Conservation (phyloP, 345 rosid genomes). For the Geranium brycei region DNA sequence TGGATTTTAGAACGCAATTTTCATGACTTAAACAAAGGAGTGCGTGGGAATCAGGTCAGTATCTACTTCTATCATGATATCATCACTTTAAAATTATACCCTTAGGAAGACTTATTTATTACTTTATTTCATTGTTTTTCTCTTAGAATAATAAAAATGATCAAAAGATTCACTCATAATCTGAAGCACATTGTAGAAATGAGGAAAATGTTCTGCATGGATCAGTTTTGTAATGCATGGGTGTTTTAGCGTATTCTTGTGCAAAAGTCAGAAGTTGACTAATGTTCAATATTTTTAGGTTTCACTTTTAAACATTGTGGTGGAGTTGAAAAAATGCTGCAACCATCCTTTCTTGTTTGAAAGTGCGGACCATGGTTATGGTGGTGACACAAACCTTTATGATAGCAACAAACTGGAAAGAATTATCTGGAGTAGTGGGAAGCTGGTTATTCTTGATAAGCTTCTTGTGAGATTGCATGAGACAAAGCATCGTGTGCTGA, state of each 20-base stretch:
- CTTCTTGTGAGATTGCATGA: slow-evolving; percentile 80
- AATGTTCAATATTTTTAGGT: slow-evolving; percentile 35
- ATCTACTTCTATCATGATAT: slow-evolving; percentile 5
- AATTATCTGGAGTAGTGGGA: slow-evolving; percentile 89
- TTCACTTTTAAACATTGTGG: slow-evolving; percentile 94
- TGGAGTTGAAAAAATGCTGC: slow-evolving; percentile 98
- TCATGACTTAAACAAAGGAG: slow-evolving; percentile 96
- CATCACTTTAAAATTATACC: background rate
- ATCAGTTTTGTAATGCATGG: too few species aligned
- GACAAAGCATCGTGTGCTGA: slow-evolving; percentile 95
- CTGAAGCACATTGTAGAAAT: background rate
- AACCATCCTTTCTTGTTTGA: slow-evolving; percentile 98
- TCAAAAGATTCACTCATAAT: too few species aligned
- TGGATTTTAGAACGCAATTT: slow-evolving; percentile 99
- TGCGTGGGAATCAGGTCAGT: slow-evolving; percentile 96
- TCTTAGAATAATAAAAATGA: background rate
- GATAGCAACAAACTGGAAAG: slow-evolving; percentile 84
- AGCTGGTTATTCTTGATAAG: slow-evolving; percentile 95
- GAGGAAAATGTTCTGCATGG: background rate
- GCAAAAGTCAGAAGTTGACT: background rate
- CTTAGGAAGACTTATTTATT: background rate
- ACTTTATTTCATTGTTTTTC: too few species aligned
- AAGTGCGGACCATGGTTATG: slow-evolving; percentile 99
- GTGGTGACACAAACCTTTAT: slow-evolving; percentile 50
- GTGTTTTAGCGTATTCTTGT: background rate